These are phyloP conservation scores for Corrigiola litoralis DNA, from an alignment of 179 eudicot genomes.

Conservation along the genomic window DNA sequence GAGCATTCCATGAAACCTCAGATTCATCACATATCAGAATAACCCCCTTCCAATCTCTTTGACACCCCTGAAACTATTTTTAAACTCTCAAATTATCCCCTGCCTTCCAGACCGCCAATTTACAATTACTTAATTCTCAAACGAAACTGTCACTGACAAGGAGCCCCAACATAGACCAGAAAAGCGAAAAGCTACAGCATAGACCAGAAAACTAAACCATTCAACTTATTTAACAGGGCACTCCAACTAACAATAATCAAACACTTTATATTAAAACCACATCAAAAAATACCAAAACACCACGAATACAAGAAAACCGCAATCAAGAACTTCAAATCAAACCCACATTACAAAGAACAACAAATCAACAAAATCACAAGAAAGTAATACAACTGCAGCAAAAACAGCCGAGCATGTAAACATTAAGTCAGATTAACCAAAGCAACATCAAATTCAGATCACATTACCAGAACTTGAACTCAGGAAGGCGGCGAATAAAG, in stretches of 20 bases:
- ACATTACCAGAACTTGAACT: conserved; percentile 69
- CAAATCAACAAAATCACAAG: not conserved
- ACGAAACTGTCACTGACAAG: no score
- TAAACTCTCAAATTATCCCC: no score
- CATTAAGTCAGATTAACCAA: not conserved
- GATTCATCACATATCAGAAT: no score
- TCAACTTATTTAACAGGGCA: not conserved
- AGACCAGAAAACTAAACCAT: not conserved
- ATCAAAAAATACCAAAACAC: not conserved
- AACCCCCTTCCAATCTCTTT: no score
- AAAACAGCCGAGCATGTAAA: not conserved
- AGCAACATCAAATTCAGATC: not conserved
- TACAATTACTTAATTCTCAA: no score
- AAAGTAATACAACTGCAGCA: not conserved
- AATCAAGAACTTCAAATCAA: not conserved
- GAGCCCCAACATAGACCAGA: not conserved
- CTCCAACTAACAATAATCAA: not conserved
- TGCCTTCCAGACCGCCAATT: not conserved
- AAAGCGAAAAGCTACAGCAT: not conserved
- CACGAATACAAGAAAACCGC: not conserved
- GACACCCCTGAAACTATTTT: not conserved
- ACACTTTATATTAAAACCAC: no score
- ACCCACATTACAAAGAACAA: not conserved
- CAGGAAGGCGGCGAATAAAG: conserved; percentile 71
- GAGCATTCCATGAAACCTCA: no score